These are phyloP conservation scores for Parachaetomium inaequale DNA, from an alignment of 495 filamentous ascomycete genomes.

Conservation along the genomic window DNA sequence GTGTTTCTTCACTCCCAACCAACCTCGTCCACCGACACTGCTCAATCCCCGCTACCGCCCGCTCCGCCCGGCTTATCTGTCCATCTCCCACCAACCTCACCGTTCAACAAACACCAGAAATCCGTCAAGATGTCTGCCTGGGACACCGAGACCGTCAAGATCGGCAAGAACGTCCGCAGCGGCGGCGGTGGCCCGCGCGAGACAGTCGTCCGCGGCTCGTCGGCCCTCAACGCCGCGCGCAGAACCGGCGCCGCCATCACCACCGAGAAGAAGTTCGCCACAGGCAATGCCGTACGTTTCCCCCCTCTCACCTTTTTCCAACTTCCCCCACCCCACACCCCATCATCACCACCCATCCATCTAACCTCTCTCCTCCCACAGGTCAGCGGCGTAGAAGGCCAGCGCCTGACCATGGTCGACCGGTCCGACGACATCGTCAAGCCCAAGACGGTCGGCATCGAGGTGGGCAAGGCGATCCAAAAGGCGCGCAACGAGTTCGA, in stretches of 20 bases:
- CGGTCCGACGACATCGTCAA: slow-evolving; percentile 96
- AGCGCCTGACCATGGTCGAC: slow-evolving; percentile 97
- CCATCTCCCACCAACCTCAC: not conserved
- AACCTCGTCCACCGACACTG: not conserved
- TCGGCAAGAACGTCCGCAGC: slow-evolving; percentile 73
- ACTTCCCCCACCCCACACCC: not conserved
- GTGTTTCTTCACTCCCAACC: not conserved
- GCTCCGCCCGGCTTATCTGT: not conserved
- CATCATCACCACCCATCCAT: not conserved
- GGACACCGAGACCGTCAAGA: slow-evolving; percentile 81
- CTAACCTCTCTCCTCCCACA: slow-evolving; percentile 25
- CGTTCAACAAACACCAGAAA: not conserved
- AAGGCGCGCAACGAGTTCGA: slow-evolving; percentile 60
- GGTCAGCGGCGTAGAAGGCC: slow-evolving; percentile 70
- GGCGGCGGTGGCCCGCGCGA: slow-evolving; percentile 64
- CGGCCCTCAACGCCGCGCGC: slow-evolving; percentile 86
- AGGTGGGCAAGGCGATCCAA: slow-evolving; percentile 79
- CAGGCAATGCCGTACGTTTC: slow-evolving; percentile 70
- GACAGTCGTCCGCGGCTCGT: slow-evolving; percentile 81
- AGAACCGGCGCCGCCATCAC: slow-evolving; percentile 69
- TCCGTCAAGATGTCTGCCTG: slow-evolving; percentile 58
- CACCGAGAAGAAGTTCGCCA: slow-evolving; percentile 89
- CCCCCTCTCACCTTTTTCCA: too few relatives aligned
- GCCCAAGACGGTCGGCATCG: slow-evolving; percentile 78
- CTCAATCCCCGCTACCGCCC: too few relatives aligned